phyloP scores from a whole-genome alignment of 2,329 filamentous ascomycete genomes.

The Monosporascus sp. region DNA sequence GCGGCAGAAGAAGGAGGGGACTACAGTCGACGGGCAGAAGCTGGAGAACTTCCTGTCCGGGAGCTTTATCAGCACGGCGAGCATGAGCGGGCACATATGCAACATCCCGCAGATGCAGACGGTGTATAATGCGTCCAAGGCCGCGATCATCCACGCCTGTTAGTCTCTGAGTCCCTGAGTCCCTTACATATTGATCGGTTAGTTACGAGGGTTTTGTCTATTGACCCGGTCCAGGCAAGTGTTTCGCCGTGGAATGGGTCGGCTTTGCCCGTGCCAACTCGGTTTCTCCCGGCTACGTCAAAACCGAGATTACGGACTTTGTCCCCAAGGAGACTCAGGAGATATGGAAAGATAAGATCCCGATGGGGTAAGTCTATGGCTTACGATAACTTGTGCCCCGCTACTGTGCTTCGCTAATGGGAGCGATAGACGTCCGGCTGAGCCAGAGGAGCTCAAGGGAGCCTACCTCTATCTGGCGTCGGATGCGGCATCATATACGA shows the following conservation, averaged over 20 bases:
- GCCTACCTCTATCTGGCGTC: slow-evolving; percentile 77
- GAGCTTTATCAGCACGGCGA: slow-evolving; percentile 72
- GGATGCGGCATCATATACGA: slow-evolving; percentile 79
- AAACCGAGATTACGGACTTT: slow-evolving; percentile 66
- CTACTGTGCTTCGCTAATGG: neutral
- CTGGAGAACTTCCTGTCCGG: slow-evolving; percentile 57
- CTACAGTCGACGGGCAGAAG: slow-evolving; percentile 54
- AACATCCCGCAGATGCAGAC: slow-evolving; percentile 72
- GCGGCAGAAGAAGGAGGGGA: slow-evolving; percentile 63
- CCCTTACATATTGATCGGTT: neutral
- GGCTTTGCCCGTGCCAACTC: slow-evolving; percentile 68
- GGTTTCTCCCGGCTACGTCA: slow-evolving; percentile 70
- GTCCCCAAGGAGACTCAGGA: slow-evolving; percentile 60
- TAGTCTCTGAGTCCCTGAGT: slow-evolving; percentile 15
- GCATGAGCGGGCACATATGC: slow-evolving; percentile 72
- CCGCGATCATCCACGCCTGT: slow-evolving; percentile 55
- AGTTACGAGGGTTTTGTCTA: neutral
- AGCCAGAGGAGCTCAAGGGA: slow-evolving; percentile 71
- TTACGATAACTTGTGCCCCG: neutral
- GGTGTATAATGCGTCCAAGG: slow-evolving; percentile 69
- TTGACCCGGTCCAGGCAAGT: slow-evolving; percentile 50
- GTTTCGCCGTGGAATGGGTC: slow-evolving; percentile 71
- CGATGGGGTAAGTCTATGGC: slow-evolving; percentile 54
- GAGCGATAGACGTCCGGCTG: slow-evolving; percentile 58
- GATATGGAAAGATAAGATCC: slow-evolving; percentile 73